These are phyloP conservation scores for Dillenia suffruticosa DNA, from an alignment of 164 flowering plant genomes.

Conservation along the genomic window DNA sequence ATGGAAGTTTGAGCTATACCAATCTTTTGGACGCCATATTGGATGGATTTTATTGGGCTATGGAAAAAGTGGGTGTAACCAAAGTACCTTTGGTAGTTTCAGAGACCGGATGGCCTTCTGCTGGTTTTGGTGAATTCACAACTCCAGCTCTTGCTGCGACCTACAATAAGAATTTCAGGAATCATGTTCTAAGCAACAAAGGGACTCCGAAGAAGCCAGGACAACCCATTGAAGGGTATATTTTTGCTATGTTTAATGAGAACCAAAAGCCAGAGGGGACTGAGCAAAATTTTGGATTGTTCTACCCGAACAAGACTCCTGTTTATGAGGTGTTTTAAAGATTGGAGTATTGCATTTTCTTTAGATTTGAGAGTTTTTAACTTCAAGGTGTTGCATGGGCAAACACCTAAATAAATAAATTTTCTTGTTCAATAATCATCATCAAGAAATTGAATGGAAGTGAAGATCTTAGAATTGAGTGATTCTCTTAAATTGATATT, in stretches of 20 bases:
- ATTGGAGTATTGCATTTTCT: too few relatives aligned
- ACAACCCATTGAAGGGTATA: constrained; percentile 5
- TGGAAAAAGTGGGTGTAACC: constrained; percentile 7
- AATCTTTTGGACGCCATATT: constrained; percentile 15
- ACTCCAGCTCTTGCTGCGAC: not conserved
- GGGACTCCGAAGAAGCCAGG: constrained; percentile 4
- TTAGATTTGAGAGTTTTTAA: too few relatives aligned
- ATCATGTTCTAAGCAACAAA: not conserved
- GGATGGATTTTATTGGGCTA: constrained; percentile 9
- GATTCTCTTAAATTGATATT: too few relatives aligned
- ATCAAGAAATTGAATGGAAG: too few relatives aligned
- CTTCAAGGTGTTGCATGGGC: too few relatives aligned
- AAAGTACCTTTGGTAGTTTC: constrained; percentile 6
- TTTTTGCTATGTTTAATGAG: constrained; percentile 11
- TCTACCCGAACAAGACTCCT: constrained; percentile 4
- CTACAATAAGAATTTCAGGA: constrained; percentile 6
- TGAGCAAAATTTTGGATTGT: constrained; percentile 12
- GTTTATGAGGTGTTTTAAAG: not conserved
- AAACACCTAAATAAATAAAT: too few relatives aligned
- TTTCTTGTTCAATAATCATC: too few relatives aligned
- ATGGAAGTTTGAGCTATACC: not conserved
- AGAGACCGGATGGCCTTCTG: constrained; percentile 17
- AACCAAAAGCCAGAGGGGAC: constrained; percentile 4
- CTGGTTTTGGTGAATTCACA: not conserved
- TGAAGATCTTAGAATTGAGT: too few relatives aligned